Evolutionary conservation across 2,329 filamentous ascomycete genomes (phyloP).

Genomic region (Dactylonectria estremocensis): DNA sequence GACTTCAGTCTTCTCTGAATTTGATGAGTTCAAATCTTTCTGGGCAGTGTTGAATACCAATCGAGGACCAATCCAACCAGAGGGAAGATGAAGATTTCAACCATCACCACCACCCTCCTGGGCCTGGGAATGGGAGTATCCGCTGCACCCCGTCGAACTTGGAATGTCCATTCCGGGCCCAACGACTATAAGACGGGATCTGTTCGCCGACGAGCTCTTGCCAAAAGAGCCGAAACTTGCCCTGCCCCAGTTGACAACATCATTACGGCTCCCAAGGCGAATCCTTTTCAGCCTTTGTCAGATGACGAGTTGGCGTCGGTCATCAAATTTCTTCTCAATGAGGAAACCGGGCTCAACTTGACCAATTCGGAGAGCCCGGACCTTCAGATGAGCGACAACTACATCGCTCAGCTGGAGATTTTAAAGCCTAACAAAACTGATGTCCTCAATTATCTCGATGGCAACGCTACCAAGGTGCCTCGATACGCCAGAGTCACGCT

Average conservation of each 20-base stretch:
- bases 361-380: conserved; percentile 28
- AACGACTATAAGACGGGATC: conserved; percentile 13
- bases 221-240: conserved; percentile 7
- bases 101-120: background rate
- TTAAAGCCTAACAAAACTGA: conserved; percentile 74
- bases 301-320: conserved; percentile 13
- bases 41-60: background rate
- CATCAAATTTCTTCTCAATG: conserved; percentile 18
- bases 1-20: background rate
- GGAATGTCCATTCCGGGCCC: conserved; percentile 22
- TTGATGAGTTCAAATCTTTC: background rate
- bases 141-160: conserved; percentile 2
- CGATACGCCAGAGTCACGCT: conserved; percentile 37
- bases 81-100: background rate
- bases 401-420: conserved; percentile 38
- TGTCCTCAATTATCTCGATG: conserved; percentile 71
- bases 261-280: conserved; percentile 20
- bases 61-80: background rate
- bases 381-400: conserved; percentile 33
- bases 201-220: background rate
- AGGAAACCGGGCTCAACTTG: conserved; percentile 34
- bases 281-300: conserved; percentile 19
- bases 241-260: conserved; percentile 11
- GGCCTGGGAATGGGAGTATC: background rate
- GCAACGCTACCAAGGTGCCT: conserved; percentile 5